Evolutionary conservation across 2,329 filamentous ascomycete species (phyloP).

Genomic region (Dothiorella sarmentorum): DNA sequence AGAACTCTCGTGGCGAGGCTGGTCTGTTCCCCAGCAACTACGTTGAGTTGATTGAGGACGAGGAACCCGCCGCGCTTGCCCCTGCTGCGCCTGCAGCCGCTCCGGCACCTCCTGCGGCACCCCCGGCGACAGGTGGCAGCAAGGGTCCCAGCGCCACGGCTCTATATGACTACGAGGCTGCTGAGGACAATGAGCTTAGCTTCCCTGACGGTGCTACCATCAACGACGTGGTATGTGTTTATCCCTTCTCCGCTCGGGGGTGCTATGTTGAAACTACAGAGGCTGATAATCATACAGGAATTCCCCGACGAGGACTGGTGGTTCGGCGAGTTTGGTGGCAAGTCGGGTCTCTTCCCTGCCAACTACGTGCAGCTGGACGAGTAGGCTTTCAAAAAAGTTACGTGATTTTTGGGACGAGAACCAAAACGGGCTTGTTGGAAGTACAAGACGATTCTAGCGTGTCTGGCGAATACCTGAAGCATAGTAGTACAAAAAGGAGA

Average conservation of each 20-base stretch:
- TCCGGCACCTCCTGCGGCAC: constrained; percentile 26
- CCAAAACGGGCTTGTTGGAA: not conserved
- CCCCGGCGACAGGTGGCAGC: constrained; percentile 35
- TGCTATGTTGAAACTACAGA: too few relatives aligned
- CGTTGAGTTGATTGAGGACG: constrained; percentile 75
- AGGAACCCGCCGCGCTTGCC: constrained; percentile 38
- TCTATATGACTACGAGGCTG: constrained; percentile 93
- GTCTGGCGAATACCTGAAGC: constrained; percentile 3
- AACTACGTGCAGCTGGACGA: constrained; percentile 50
- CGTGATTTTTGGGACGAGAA: not conserved
- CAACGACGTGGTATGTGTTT: constrained; percentile 64
- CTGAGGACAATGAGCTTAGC: constrained; percentile 81
- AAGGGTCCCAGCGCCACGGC: constrained; percentile 69
- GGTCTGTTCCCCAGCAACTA: constrained; percentile 98
- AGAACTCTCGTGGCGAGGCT: constrained; percentile 76
- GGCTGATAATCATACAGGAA: constrained; percentile 52
- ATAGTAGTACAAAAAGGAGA: constrained; percentile 5
- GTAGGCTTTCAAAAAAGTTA: constrained; percentile 24
- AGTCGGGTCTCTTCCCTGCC: constrained; percentile 72
- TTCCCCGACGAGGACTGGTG: constrained; percentile 99
- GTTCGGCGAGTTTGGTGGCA: constrained; percentile 80
- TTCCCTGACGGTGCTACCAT: constrained; percentile 89
- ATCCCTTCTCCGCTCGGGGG: too few relatives aligned
- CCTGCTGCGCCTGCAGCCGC: constrained; percentile 34
- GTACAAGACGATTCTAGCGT: not conserved